Base-by-base conservation (phyloP, 2,329 filamentous ascomycete genomes). In the Alternaria metachromatica region DNA sequence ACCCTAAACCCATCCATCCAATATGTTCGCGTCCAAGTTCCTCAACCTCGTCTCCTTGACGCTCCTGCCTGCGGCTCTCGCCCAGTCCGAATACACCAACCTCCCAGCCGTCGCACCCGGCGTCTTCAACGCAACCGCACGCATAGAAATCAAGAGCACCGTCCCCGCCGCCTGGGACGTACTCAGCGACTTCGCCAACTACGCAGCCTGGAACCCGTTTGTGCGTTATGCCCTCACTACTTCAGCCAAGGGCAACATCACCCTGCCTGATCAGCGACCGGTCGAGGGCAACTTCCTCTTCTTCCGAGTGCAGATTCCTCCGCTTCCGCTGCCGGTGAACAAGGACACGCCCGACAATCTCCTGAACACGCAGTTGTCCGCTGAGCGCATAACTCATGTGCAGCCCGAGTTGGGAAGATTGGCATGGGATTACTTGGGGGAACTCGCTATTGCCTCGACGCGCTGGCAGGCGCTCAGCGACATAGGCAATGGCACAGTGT, bases 131-230 rank as follows among this genome's bases (percentile, higher is more conserved):
- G 72, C 69, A n/a, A 67, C 66, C 58, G 64, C 72, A 10, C 67
- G 72, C 51, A 67, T 72, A 43, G 71, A 73, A 43, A 77, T 78
- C 48, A 60, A 66, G 21, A 66, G 66, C 43, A 75, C 65, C 23
- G 60, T 65, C 12, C 37, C 55, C 26, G 68, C 72, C 11, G 69
- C 70, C 43, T 79, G 73, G 73, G 55, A 68, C n/a, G 65, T 70
- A 7, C 71, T 77, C 28, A 74, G 68, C 18, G 61, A 77, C 51
- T 76, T 77, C 43, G 59, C 73, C 21, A 41, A 53, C 13, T 78
- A 78, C 44, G 53, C 72, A 43, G 61, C 66, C 37, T 79, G 76
- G 76, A 78, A 78, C 46, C 76, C 75, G 5, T 78, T 77, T 37
- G 74, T 76, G 26, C 75, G 76, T 30, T 63, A 63, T 44, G 68